These are phyloP conservation scores for Forsythia viridissima DNA, from an alignment of 257 asterid species.

Conservation along the genomic window DNA sequence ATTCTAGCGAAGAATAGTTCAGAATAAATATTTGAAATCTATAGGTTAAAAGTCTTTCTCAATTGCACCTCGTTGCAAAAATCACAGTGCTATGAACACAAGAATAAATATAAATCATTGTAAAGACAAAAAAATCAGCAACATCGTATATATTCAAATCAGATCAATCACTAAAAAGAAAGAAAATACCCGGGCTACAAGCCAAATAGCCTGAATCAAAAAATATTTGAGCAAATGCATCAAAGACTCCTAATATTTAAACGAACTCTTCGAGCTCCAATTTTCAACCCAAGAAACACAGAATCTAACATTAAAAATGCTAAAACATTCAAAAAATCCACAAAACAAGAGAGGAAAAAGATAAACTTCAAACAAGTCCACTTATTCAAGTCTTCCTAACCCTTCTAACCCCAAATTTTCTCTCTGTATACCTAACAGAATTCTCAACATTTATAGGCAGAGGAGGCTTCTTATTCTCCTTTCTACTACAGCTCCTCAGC, in stretches of 20 bases:
- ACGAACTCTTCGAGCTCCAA: background rate
- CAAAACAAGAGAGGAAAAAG: background rate
- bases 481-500: conserved; percentile 57
- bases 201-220: conserved; percentile 29
- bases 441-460: conserved; percentile 46
- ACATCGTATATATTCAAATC: conserved; percentile 9
- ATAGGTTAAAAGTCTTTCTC: too few relatives aligned
- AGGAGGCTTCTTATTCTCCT: conserved; percentile 79
- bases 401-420: conserved; percentile 53
- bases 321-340: background rate
- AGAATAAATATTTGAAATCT: too few relatives aligned
- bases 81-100: background rate
- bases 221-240: background rate
- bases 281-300: conserved; percentile 2
- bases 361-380: background rate
- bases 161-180: conserved; percentile 9
- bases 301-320: conserved; percentile 15
- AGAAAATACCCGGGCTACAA: conserved; percentile 20
- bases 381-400: conserved; percentile 37
- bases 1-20: too few relatives aligned
- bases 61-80: too few relatives aligned
- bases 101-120: background rate
- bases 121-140: background rate
- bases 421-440: conserved; percentile 44
- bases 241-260: background rate